Base-by-base conservation (phyloP, 164 flowering plant species). In the Kalanchoe fedtschenkoi region DNA sequence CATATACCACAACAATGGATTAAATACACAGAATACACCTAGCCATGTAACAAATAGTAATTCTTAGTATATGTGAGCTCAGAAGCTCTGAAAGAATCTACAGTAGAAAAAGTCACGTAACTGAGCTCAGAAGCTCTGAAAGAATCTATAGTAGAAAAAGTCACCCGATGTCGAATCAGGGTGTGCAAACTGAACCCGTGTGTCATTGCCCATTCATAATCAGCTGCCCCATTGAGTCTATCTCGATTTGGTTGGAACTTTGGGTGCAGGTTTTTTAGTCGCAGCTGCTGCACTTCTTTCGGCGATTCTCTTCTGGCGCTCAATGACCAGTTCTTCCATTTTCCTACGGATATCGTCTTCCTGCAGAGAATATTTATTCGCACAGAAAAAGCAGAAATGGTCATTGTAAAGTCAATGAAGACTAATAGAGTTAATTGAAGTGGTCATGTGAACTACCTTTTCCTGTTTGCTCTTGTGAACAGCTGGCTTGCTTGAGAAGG, bases 381-480 rank as follows among this genome's bases (percentile, higher is more conserved):
- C 15, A 7, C 42, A 66, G 51, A 6, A 41, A 28, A 13, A 42
- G 1, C 1, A 51, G 14, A 34, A 17, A 2, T 6, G 13, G 15
- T 55, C 15, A 17, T 4, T 24, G 35, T 29, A 28, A 34, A 11
- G 35, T 6, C 38, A 4, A 37, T 34, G 41, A 58, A 24, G 2
- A 15, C 15, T 2, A 16, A 13, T 19, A 32, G 6, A 13, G n/a
- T 9, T 1, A 58, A 17, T 8, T 17, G 24, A 58, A 16, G 1
- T 0, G n/a, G 14, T 17, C 38, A 22, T 13, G 32, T 4, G n/a
- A 57, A 39, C 14, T 78, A 85, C 91, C 87, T 70, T 78, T 61
- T 82, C 82, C 62, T 61, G 42, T 70, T 80, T 82, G 80, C 69
- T 74, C 74, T 80, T 83, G 4, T 67, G 81, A 54, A 60, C 61